phyloP scores from a whole-genome alignment of 2,329 filamentous ascomycete species.

The Nemania sp. region DNA sequence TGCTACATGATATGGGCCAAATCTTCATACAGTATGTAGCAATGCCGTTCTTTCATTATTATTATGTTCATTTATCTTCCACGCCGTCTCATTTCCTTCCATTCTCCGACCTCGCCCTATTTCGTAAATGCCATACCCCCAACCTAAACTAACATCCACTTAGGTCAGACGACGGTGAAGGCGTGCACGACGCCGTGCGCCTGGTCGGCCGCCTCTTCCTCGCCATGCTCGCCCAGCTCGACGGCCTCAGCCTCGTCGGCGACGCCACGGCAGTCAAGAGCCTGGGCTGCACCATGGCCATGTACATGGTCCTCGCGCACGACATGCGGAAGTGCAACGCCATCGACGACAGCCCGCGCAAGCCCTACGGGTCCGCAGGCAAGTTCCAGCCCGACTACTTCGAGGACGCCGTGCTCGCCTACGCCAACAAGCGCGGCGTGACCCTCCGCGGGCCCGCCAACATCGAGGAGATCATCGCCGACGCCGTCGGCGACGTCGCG shows the following conservation, averaged over 20 bases:
- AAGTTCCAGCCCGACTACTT: constrained; percentile 43
- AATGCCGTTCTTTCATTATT: not conserved
- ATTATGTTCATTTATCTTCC: not conserved
- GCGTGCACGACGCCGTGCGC: constrained; percentile 34
- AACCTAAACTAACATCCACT: not conserved
- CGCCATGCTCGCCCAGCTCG: constrained; percentile 55
- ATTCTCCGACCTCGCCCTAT: too few species aligned
- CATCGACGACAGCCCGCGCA: constrained; percentile 39
- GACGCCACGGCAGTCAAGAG: constrained; percentile 53
- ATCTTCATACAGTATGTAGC: constrained; percentile 37
- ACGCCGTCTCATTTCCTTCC: not conserved
- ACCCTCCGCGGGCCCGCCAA: constrained; percentile 46
- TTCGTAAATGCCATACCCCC: not conserved
- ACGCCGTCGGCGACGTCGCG: constrained; percentile 43
- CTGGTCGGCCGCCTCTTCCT: constrained; percentile 54
- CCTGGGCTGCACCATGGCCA: constrained; percentile 54
- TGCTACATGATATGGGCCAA: constrained; percentile 41
- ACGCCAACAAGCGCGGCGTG: constrained; percentile 53
- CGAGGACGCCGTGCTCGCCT: constrained; percentile 51
- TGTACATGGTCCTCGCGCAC: constrained; percentile 48
- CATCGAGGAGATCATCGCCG: constrained; percentile 45
- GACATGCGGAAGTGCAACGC: constrained; percentile 33
- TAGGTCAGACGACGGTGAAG: constrained; percentile 50
- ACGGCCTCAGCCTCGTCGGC: constrained; percentile 50
- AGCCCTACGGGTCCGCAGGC: constrained; percentile 40